Percentiles rank a stretch among this genome's conserved stretches.
Evolutionary conservation across 2,329 filamentous ascomycete genomes (phyloP).

Genomic region (Colletotrichum sojae): DNA sequence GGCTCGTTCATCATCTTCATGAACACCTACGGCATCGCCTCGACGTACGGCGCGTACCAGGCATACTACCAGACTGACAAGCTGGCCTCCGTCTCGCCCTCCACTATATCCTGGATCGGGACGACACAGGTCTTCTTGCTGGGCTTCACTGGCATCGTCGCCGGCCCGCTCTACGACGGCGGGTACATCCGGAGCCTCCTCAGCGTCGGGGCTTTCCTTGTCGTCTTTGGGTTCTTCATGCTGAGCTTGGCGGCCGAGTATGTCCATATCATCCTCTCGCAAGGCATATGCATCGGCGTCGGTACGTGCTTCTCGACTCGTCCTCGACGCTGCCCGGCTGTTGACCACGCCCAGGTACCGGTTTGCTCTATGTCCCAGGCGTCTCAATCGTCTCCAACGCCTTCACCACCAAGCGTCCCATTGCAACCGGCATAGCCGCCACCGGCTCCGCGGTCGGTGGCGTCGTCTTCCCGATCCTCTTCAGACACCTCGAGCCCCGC

Average conservation of each 20-base stretch:
- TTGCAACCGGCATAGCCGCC: slow-evolving; percentile 51
- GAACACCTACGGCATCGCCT: slow-evolving; percentile 55
- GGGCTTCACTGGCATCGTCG: slow-evolving; percentile 56
- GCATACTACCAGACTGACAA: slow-evolving; percentile 61
- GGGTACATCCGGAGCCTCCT: slow-evolving; percentile 60
- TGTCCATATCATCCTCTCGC: slow-evolving; percentile 60
- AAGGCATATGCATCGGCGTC: slow-evolving; percentile 59
- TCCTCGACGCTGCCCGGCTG: background rate
- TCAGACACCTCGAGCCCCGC: background rate
- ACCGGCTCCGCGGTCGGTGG: slow-evolving; percentile 48
- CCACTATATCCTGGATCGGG: slow-evolving; percentile 60
- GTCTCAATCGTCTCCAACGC: slow-evolving; percentile 50
- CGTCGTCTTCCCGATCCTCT: slow-evolving; percentile 3
- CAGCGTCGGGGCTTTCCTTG: slow-evolving; percentile 54
- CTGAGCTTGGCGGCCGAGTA: slow-evolving; percentile 51
- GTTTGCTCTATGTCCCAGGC: slow-evolving; percentile 55
- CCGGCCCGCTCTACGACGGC: slow-evolving; percentile 62
- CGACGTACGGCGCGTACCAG: slow-evolving; percentile 66
- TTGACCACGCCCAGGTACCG: slow-evolving; percentile 52
- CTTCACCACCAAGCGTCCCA: slow-evolving; percentile 46
- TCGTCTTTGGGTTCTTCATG: slow-evolving; percentile 64
- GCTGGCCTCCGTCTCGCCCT: background rate
- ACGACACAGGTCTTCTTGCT: slow-evolving; percentile 62
- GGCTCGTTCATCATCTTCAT: slow-evolving; percentile 64
- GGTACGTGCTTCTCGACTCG: background rate